These are phyloP conservation scores for Candida easanensis DNA, from an alignment of 805 yeast species.

Conservation along the genomic window DNA sequence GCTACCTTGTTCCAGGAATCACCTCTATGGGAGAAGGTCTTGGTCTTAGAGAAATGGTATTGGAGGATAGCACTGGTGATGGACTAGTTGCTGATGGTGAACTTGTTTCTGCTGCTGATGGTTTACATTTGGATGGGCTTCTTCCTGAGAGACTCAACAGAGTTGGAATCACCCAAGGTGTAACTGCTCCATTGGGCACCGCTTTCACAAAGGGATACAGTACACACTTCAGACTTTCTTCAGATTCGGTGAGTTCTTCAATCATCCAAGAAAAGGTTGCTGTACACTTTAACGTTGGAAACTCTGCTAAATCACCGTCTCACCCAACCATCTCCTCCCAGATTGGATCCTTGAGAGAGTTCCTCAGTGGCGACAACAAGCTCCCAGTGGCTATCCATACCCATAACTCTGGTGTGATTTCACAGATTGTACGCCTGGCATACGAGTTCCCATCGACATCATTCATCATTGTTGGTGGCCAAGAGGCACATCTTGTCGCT, in stretches of 20 bases:
- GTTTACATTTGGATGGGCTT: conserved; percentile 6
- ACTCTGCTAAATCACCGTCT: conserved; percentile 1
- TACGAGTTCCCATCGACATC: conserved; percentile 3
- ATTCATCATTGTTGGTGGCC: conserved; percentile 8
- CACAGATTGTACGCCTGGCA: conserved; percentile 3
- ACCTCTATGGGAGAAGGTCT: conserved; percentile 8
- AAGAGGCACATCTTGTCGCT: conserved; percentile 9
- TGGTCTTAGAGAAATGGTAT: conserved; percentile 7
- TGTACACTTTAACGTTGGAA: conserved; percentile 8
- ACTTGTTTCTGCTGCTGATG: conserved; percentile 10
- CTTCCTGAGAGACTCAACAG: conserved; percentile 5
- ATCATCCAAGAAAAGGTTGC: conserved; percentile 6
- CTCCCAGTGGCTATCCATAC: conserved; percentile 8
- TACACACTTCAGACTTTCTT: conserved; percentile 7
- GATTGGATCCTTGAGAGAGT: conserved; percentile 5
- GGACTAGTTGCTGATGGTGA: conserved; percentile 1
- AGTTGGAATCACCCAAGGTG: conserved; percentile 6
- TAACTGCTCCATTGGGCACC: conserved; percentile 6
- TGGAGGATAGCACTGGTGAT: conserved; percentile 6
- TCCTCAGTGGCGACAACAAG: not conserved
- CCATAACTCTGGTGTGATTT: conserved; percentile 5
- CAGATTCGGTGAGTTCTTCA: conserved; percentile 1
- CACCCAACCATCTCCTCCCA: conserved; percentile 9
- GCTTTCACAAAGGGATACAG: conserved; percentile 7
- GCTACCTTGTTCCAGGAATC: conserved; percentile 7